Base-by-base conservation (phyloP, 352 stramenopile genomes). In the Pilasporangium apinafurcum region DNA sequence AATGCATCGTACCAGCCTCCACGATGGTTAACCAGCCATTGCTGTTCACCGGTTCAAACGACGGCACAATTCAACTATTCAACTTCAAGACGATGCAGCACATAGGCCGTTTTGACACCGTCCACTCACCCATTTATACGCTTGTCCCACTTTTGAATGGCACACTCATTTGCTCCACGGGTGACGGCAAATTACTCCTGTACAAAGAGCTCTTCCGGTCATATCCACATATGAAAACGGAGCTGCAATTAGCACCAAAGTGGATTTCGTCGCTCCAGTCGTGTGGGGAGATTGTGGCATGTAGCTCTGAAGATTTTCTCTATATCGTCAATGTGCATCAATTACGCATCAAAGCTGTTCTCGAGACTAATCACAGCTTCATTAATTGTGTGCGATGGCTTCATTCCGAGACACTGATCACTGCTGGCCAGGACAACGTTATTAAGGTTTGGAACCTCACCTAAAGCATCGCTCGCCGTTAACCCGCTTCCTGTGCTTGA, bases 1-100 rank as follows among this genome's bases (percentile, higher is more conserved):
- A 87, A 45, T 68, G 58, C 18, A 59, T 90, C 17, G 38, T 57
- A 1, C n/a, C n/a, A n/a, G 34, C 44, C 8, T 45, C 30, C n/a
- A 34, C 17, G 14, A 48, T 22, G 2, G 5, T 24, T 12, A 37
- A 53, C 5, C n/a, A 40, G 22, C 32, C 35, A 17, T 29, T 76
- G n/a, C 53, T 86, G 5, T 56, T 79, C 16, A 85, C 66, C 25
- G 68, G 72, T 17, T 90, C 78, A n/a, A 90, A 74, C 53, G 74
- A 90, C 24, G 72, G 75, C 0, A 80, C 65, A 4, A 85, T 90
- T 30, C 78, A 90, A 29, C 59, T 80, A 29, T 90, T 86, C 44
- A 68, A 76, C 22, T 50, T 62, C 0, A 44, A 39, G 13, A 68
- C 55, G 1, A 51, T 77, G 20, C 39, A 69, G 22, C 63, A 82